A percentile compares a stretch with the other conserved stretches of the same genome.
Evolutionary conservation across 306 rosid genomes (phyloP).

Genomic region (Casuarina cunninghamiana): DNA sequence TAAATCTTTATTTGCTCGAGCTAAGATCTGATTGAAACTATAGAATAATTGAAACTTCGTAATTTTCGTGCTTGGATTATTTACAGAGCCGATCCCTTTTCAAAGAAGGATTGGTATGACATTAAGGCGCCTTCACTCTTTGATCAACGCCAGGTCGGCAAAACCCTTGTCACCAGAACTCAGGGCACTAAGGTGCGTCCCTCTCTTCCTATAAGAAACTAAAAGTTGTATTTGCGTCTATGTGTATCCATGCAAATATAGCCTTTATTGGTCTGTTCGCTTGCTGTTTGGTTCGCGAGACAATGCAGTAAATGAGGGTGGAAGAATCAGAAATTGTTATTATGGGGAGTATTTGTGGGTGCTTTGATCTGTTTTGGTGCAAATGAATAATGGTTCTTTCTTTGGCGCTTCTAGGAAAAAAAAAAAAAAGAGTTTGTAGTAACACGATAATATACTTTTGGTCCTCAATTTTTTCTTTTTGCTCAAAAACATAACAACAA

Average conservation of each 20-base stretch:
- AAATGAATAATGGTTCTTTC: background rate
- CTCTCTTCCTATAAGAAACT: background rate
- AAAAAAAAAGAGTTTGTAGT: too few relatives aligned
- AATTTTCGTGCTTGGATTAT: background rate
- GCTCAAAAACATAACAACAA: too few relatives aligned
- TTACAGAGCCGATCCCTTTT: constrained; percentile 39
- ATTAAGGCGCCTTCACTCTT: constrained; percentile 41
- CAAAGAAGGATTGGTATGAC: constrained; percentile 46
- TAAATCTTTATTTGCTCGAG: background rate
- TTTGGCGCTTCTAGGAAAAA: too few relatives aligned
- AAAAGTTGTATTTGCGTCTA: background rate
- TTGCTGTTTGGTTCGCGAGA: background rate
- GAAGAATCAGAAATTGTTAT: background rate
- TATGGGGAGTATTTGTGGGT: background rate
- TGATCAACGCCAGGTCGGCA: constrained; percentile 33
- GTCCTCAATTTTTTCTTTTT: too few relatives aligned
- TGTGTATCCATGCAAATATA: background rate
- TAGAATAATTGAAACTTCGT: background rate
- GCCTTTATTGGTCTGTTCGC: background rate
- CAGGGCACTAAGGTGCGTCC: constrained; percentile 43
- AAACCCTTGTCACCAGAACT: constrained; percentile 44
- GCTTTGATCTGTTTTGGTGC: background rate
- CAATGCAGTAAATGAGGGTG: background rate
- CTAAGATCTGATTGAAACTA: background rate
- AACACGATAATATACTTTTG: too few relatives aligned